phyloP scores from a whole-genome alignment of 371 early-diverging fungal species.

The Phascolomyces articulosus region DNA sequence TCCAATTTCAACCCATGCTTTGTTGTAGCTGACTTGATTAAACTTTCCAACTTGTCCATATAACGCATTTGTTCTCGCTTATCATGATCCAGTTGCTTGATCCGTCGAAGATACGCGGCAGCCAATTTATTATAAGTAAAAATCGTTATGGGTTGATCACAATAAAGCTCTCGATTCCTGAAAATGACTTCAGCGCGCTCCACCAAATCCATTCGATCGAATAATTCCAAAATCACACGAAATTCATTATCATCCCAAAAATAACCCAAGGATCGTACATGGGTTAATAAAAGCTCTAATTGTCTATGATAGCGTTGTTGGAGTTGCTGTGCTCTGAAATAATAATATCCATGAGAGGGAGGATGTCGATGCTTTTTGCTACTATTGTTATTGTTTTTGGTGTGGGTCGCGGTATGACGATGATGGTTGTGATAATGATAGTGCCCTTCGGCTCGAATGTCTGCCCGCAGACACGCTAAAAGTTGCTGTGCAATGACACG shows the following conservation, averaged over 20 bases:
- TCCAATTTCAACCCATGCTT: constrained; percentile 23
- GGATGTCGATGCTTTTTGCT: neutral
- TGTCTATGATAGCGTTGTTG: constrained; percentile 20
- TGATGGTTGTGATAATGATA: too few species aligned
- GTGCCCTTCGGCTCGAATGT: constrained; percentile 17
- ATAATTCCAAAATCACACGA: constrained; percentile 27
- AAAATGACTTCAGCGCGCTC: constrained; percentile 34
- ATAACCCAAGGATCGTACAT: constrained; percentile 12
- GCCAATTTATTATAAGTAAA: constrained; percentile 33
- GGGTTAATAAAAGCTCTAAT: constrained; percentile 23
- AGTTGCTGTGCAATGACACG: constrained; percentile 16
- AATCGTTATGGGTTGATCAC: constrained; percentile 14
- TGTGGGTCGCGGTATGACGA: constrained; percentile 13
- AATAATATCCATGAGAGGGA: neutral
- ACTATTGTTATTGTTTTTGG: neutral
- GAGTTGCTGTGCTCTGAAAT: constrained; percentile 9
- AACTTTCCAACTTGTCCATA: constrained; percentile 24
- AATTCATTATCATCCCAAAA: constrained; percentile 26
- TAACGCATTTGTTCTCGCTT: constrained; percentile 20
- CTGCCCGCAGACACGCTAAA: constrained; percentile 21
- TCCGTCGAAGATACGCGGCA: constrained; percentile 31
- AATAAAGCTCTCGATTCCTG: constrained; percentile 24
- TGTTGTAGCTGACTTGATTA: constrained; percentile 22
- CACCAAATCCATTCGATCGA: constrained; percentile 28
- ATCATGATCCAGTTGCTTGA: constrained; percentile 17